Base-by-base conservation (phyloP, 257 asterid species). In the Scutellaria minor region DNA sequence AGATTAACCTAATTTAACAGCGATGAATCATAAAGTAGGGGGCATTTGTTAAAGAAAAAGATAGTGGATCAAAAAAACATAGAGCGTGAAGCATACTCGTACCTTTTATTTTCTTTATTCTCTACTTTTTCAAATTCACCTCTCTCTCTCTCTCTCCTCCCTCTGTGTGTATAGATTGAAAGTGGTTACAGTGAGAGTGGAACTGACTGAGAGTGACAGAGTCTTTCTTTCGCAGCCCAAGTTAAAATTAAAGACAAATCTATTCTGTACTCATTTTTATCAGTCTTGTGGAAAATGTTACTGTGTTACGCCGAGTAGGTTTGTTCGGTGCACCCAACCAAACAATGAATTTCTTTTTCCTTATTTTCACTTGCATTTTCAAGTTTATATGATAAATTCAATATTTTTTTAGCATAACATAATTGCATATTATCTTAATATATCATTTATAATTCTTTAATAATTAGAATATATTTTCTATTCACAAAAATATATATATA, bases 81-180 rank as follows among this genome's bases (percentile, higher is more conserved):
- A 65, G 93, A 79, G 85, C 83, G 87, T 83, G 90, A 67, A 81
- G 56, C 69, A 59, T 58, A 63, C 46, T 67, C 56, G 47, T 61
- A 64, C 75, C 71, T 72, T 82, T 78, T 60, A n/a, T 18, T 44
- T 55, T 39, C 72, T 75, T 76, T 76, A 64, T 68, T 44, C 68
- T 59, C 78, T 64, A 74, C 89, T 78, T 77, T 81, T 73, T 53
- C 82, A 71, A 77, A 75, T 52, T 78, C 75, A 35, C 70, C 53
- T 18, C 46, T 66, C 78, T 70, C 69, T 59, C 42, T 20, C 61
- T 41, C 48, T 62, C 50, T 71, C 48, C 61, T 41, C 48, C 57
- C 50, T 71, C 48, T 18, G 37, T 62, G 41, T 66, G 72, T 65
- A 46, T 72, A 27, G 53, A 56, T 68, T 60, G 61, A 70, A 78